phyloP scores from a whole-genome alignment of 23 red algal species.

The Pyropia haitanensis region DNA sequence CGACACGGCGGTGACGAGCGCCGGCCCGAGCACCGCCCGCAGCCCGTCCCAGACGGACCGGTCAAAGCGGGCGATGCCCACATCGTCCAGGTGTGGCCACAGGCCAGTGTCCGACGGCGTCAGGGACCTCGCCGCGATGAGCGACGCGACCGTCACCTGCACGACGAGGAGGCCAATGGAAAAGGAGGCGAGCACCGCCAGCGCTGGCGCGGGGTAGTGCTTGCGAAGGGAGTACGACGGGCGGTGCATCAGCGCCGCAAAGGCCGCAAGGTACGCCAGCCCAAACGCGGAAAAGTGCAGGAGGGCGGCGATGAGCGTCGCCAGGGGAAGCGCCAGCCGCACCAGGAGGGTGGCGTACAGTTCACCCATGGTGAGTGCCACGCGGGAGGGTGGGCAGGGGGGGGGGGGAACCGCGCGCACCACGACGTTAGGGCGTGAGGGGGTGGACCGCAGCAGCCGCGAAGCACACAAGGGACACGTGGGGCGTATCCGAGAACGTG shows the following conservation, averaged over 20 bases:
- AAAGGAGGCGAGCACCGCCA: slow-evolving; percentile 1
- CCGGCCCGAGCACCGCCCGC: slow-evolving; percentile 2
- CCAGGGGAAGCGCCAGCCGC: slow-evolving; percentile 3
- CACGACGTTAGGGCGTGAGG: no score
- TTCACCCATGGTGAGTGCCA: no score
- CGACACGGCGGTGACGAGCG: not conserved
- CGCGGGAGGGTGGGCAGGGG: no score
- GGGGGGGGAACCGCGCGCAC: no score
- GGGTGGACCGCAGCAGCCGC: no score
- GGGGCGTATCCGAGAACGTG: no score
- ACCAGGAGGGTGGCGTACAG: slow-evolving; percentile 2
- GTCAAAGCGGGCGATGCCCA: slow-evolving; percentile 9
- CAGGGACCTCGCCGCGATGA: not conserved
- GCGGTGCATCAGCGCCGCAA: not conserved
- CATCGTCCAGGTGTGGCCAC: slow-evolving; percentile 3
- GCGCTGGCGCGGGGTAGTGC: not conserved
- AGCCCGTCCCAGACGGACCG: slow-evolving; percentile 13
- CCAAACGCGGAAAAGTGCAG: slow-evolving; percentile 3
- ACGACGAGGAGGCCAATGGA: slow-evolving; percentile 1
- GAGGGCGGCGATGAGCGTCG: slow-evolving; percentile 7
- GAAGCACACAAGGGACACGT: no score
- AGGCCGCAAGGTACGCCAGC: slow-evolving; percentile 13
- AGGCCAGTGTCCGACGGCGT: not conserved
- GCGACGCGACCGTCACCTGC: slow-evolving; percentile 10
- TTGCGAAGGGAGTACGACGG: not conserved